A percentile compares a stretch with the other conserved stretches of the same genome.
Conservation (phyloP, 2,329 filamentous ascomycete genomes). For the Fusarium globosum region DNA sequence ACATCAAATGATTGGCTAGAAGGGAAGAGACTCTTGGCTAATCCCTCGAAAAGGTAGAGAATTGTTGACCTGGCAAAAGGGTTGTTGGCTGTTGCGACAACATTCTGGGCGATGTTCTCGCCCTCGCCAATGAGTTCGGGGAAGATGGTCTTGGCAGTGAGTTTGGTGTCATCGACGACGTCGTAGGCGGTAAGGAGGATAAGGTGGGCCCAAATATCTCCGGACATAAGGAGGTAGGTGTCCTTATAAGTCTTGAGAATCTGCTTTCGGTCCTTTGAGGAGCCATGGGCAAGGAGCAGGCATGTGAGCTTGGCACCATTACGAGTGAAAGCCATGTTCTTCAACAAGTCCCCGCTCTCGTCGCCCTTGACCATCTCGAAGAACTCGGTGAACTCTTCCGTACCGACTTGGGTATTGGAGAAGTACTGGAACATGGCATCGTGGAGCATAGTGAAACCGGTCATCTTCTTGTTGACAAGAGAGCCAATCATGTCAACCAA, state of each 20-base stretch:
- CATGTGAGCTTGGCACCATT: conserved; percentile 86
- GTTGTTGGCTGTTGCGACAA: conserved; percentile 73
- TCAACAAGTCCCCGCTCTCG: conserved; percentile 87
- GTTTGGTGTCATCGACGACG: conserved; percentile 92
- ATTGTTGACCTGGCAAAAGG: conserved; percentile 74
- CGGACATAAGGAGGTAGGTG: conserved; percentile 85
- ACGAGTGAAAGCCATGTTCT: conserved; percentile 96
- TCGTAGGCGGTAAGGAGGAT: conserved; percentile 89
- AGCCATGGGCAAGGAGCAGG: conserved; percentile 83
- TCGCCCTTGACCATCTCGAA: conserved; percentile 92
- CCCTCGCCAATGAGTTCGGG: conserved; percentile 84
- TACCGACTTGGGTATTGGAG: conserved; percentile 79
- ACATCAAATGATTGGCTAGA: conserved; percentile 72
- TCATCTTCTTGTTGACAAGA: conserved; percentile 95
- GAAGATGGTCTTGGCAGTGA: conserved; percentile 87
- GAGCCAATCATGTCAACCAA: conserved; percentile 89
- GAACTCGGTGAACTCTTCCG: conserved; percentile 86
- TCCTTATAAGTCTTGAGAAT: conserved; percentile 92
- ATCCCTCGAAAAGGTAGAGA: conserved; percentile 82
- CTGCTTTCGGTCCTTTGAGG: conserved; percentile 91
- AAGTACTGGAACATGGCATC: conserved; percentile 99
- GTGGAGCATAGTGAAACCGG: conserved; percentile 96
- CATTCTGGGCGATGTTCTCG: conserved; percentile 70
- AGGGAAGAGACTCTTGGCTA: conserved; percentile 71
- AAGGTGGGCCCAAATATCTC: conserved; percentile 80